phyloP scores from a whole-genome alignment of 257 asterid genomes.

The Solanum clarkiae region DNA sequence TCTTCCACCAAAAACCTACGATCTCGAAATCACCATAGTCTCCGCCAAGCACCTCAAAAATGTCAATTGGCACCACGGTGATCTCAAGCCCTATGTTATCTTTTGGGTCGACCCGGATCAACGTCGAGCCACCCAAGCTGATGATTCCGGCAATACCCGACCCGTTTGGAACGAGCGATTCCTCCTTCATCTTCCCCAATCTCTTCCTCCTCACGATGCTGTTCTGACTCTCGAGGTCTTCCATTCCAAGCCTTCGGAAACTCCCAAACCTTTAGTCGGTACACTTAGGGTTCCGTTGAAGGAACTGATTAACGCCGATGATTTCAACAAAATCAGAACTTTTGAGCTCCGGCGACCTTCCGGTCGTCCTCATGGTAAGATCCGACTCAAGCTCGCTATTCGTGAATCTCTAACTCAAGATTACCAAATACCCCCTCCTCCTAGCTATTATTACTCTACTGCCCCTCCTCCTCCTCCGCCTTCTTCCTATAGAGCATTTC shows the following conservation, averaged over 20 bases:
- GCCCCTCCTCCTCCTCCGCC: conserved; percentile 35
- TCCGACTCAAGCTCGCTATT: conserved; percentile 47
- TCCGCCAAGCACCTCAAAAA: conserved; percentile 82
- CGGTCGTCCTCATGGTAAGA: conserved; percentile 90
- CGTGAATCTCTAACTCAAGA: conserved; percentile 38
- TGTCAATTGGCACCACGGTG: conserved; percentile 83
- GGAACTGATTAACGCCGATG: conserved; percentile 30
- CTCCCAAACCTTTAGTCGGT: conserved; percentile 70
- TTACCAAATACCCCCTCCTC: conserved; percentile 59
- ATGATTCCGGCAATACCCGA: conserved; percentile 49
- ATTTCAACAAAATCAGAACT: conserved; percentile 8
- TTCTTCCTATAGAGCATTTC: conserved; percentile 39
- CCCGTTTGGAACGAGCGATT: conserved; percentile 92
- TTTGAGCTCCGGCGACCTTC: conserved; percentile 67
- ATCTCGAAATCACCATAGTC: conserved; percentile 56
- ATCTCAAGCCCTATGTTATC: conserved; percentile 70
- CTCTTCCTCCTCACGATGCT: conserved; percentile 31
- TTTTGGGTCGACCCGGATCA: conserved; percentile 84
- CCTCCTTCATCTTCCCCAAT: conserved; percentile 37
- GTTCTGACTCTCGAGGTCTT: conserved; percentile 60
- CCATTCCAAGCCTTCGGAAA: conserved; percentile 78
- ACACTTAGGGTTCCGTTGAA: conserved; percentile 46
- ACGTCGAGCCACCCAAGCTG: conserved; percentile 75
- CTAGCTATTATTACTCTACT: conserved; percentile 42
- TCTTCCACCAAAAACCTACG: conserved; percentile 38